These are phyloP conservation scores for Salix brachista DNA, from an alignment of 345 rosid genomes.

Conservation along the genomic window DNA sequence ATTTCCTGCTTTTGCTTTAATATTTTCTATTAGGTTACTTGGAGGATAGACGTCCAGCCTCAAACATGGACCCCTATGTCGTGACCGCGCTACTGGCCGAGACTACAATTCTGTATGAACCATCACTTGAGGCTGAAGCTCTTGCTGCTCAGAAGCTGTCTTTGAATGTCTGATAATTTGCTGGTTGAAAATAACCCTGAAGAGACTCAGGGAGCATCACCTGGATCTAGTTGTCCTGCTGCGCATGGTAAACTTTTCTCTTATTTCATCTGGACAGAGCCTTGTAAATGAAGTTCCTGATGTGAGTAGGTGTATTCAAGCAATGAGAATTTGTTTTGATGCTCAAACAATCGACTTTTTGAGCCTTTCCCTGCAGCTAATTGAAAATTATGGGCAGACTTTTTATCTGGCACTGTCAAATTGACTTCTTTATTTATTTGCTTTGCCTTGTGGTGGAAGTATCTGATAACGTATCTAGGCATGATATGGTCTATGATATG, in stretches of 20 bases:
- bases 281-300: conserved; percentile 36
- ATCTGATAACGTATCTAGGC: too few species aligned
- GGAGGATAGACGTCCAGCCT: conserved; percentile 88
- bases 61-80: conserved; percentile 88
- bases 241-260: neutral
- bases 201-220: conserved; percentile 2
- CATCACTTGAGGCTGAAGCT: conserved; percentile 77
- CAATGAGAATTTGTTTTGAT: neutral
- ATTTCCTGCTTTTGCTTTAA: neutral
- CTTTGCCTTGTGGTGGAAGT: too few species aligned
- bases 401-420: neutral
- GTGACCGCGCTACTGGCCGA: conserved; percentile 73
- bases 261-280: conserved; percentile 12
- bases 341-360: neutral
- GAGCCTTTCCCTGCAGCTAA: neutral
- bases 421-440: neutral
- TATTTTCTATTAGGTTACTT: conserved; percentile 55
- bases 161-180: conserved; percentile 47
- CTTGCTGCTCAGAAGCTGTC: conserved; percentile 81
- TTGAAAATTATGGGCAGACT: neutral
- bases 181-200: conserved; percentile 13
- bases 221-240: conserved; percentile 11
- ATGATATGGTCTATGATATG: too few species aligned
- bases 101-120: conserved; percentile 75
- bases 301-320: conserved; percentile 11